phyloP scores from a whole-genome alignment of 352 stramenopile species.

The Blastocystis sp. region DNA sequence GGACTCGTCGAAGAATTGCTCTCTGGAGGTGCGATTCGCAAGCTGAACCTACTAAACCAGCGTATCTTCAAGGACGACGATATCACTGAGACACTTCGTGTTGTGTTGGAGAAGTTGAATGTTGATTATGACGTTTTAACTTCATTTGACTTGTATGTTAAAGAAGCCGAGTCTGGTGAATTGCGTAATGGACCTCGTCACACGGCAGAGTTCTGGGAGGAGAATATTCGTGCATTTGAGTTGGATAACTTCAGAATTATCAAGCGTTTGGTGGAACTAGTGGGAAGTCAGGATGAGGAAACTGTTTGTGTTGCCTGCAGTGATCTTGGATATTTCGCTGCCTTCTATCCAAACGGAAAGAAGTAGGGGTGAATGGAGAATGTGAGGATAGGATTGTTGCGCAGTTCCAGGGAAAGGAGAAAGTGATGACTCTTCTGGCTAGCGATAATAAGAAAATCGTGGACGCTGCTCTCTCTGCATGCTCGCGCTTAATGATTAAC shows the following conservation, averaged over 20 bases:
- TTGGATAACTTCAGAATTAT: slow-evolving; percentile 49
- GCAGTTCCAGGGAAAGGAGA: slow-evolving; percentile 60
- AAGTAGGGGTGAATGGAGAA: not conserved
- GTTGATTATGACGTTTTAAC: slow-evolving; percentile 58
- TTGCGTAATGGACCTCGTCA: slow-evolving; percentile 21
- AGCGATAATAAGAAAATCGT: slow-evolving; percentile 53
- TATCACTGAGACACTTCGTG: slow-evolving; percentile 27
- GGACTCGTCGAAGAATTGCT: slow-evolving; percentile 43
- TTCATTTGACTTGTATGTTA: slow-evolving; percentile 53
- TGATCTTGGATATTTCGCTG: slow-evolving; percentile 28
- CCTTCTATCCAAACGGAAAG: slow-evolving; percentile 38
- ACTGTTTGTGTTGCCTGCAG: slow-evolving; percentile 39
- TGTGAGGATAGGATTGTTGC: slow-evolving; percentile 57
- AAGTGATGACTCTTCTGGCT: slow-evolving; percentile 56
- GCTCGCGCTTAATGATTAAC: slow-evolving; percentile 63
- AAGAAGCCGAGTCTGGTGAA: slow-evolving; percentile 7
- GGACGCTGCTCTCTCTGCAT: slow-evolving; percentile 43
- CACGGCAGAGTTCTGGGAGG: slow-evolving; percentile 61
- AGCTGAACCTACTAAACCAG: slow-evolving; percentile 66
- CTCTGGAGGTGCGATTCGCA: slow-evolving; percentile 24
- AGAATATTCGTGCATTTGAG: slow-evolving; percentile 65
- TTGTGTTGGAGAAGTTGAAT: slow-evolving; percentile 57
- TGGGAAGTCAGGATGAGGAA: slow-evolving; percentile 2
- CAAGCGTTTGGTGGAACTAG: slow-evolving; percentile 45
- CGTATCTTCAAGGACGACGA: slow-evolving; percentile 62